Percentiles rank a stretch among this genome's conserved stretches.
phyloP scores from a whole-genome alignment of 768 basidiomycete genomes.

The Hericium erinaceus region DNA sequence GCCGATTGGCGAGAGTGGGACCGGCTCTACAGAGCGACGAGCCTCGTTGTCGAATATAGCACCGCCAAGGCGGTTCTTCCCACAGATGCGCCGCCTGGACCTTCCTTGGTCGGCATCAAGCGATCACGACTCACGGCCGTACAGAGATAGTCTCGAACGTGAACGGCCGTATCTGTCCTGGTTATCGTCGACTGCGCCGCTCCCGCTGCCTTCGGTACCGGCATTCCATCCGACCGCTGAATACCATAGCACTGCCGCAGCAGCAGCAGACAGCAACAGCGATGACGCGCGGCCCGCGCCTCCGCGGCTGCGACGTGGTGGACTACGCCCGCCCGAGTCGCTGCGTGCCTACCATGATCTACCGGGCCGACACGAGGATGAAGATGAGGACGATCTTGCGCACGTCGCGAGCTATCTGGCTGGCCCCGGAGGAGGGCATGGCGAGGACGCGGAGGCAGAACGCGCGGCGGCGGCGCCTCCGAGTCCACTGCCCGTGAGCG shows the following conservation, averaged over 20 bases:
- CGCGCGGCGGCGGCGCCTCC: background rate
- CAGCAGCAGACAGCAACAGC: background rate
- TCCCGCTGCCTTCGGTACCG: background rate
- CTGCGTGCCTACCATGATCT: conserved; percentile 33
- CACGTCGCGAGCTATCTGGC: background rate
- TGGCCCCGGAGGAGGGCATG: background rate
- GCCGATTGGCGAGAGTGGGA: conserved; percentile 7
- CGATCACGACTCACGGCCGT: background rate
- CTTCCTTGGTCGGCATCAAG: conserved; percentile 8
- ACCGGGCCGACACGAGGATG: background rate
- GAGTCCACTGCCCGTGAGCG: background rate
- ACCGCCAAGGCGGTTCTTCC: background rate
- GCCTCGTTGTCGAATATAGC: background rate
- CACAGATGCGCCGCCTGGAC: conserved; percentile 11
- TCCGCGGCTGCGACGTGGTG: conserved; percentile 59
- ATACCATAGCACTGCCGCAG: background rate
- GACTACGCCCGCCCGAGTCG: conserved; percentile 55
- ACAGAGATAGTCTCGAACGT: background rate
- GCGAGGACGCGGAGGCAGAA: background rate
- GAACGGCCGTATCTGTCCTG: background rate
- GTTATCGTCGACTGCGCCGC: background rate
- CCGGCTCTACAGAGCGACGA: background rate
- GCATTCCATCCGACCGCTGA: background rate
- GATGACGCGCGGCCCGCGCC: background rate
- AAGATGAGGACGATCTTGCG: background rate